phyloP scores from a whole-genome alignment of 2,329 filamentous ascomycete genomes.

The Pestalotiopsis sp. region DNA sequence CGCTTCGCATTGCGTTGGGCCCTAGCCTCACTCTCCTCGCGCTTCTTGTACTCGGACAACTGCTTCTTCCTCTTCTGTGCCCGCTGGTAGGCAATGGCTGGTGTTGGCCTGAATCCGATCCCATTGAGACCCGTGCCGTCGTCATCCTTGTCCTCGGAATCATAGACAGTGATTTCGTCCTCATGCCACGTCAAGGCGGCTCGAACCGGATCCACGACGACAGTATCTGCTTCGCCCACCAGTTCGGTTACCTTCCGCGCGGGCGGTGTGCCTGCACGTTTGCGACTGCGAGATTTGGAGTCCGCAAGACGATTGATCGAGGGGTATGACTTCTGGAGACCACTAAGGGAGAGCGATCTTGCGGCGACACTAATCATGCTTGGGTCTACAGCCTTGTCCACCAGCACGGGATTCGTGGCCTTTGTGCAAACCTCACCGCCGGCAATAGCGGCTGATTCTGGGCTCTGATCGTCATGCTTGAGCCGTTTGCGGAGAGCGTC shows the following conservation, averaged over 20 bases:
- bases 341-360: constrained; percentile 18
- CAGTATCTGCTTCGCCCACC: constrained; percentile 32
- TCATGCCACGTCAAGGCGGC: constrained; percentile 67
- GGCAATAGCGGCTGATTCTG: constrained; percentile 7
- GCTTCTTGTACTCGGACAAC: constrained; percentile 60
- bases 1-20: constrained; percentile 54
- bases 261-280: constrained; percentile 28
- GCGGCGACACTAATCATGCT: constrained; percentile 15
- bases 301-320: constrained; percentile 40
- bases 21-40: constrained; percentile 62
- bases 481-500: constrained; percentile 37
- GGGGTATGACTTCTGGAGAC: constrained; percentile 35
- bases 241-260: constrained; percentile 21
- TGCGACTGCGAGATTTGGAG: constrained; percentile 35
- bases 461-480: constrained; percentile 30
- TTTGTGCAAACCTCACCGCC: constrained; percentile 16
- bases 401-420: constrained; percentile 15
- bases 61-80: constrained; percentile 59
- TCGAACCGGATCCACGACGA: constrained; percentile 52
- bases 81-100: constrained; percentile 59
- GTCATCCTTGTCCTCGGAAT: constrained; percentile 64
- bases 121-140: constrained; percentile 69
- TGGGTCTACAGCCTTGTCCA: constrained; percentile 24
- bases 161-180: constrained; percentile 67
- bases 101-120: constrained; percentile 65